Conservation (phyloP, 257 asterid species). For the Thymus quinquecostatus region DNA sequence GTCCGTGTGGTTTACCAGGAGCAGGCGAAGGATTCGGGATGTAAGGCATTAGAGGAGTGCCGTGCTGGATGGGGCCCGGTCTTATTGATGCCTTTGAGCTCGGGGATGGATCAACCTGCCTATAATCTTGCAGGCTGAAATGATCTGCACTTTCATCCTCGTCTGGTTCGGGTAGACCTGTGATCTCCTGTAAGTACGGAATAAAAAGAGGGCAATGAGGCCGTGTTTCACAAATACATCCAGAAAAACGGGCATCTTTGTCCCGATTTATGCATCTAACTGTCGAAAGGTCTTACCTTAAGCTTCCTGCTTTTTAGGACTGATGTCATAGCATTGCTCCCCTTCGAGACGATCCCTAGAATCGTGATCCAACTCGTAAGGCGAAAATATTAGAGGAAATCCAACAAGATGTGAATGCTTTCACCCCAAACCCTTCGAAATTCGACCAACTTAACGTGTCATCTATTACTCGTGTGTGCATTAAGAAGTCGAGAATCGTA, state of each 20-base stretch:
- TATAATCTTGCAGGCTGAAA: constrained; percentile 62
- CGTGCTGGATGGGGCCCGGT: constrained; percentile 83
- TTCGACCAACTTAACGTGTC: no score
- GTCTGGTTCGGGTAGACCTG: not conserved
- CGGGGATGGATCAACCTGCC: constrained; percentile 79
- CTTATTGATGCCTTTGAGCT: constrained; percentile 69
- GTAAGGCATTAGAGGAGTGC: constrained; percentile 81
- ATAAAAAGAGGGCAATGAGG: not conserved
- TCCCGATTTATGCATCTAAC: not conserved
- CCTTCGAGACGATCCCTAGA: constrained; percentile 25
- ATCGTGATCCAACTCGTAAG: not conserved
- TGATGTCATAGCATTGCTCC: constrained; percentile 25
- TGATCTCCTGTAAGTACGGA: constrained; percentile 35
- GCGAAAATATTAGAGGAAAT: not conserved
- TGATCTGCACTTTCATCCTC: constrained; percentile 29
- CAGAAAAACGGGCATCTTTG: not conserved
- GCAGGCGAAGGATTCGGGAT: constrained; percentile 82
- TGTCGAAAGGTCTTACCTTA: constrained; percentile 42
- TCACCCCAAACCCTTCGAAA: no score
- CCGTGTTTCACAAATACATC: not conserved
- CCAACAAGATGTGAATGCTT: not conserved
- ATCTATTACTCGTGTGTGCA: no score
- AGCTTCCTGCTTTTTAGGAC: constrained; percentile 52
- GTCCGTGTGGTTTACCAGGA: constrained; percentile 42
- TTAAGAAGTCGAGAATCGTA: no score